phyloP scores from a whole-genome alignment of 306 rosid species.

The Fragaria nilgerrensis region DNA sequence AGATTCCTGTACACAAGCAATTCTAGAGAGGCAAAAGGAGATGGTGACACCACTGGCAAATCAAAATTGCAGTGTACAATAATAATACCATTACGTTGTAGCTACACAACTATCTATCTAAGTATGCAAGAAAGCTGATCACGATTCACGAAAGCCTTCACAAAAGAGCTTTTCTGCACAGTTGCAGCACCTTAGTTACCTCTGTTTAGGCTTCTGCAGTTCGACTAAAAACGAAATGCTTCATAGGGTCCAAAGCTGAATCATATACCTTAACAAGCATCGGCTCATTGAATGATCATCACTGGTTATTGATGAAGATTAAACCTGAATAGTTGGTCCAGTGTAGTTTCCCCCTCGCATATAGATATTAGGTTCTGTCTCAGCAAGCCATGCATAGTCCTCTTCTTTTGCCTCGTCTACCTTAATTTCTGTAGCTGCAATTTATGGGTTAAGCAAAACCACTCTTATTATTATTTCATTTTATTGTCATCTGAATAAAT shows the following conservation, averaged over 20 bases:
- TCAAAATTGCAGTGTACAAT: background rate
- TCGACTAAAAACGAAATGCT: background rate
- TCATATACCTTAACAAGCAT: background rate
- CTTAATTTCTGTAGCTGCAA: conserved; percentile 45
- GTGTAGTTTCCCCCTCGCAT: conserved; percentile 73
- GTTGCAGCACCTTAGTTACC: background rate
- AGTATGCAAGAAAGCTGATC: background rate
- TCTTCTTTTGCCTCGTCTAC: conserved; percentile 51
- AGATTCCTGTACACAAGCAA: background rate
- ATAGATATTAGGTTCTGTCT: conserved; percentile 67
- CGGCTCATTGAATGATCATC: background rate
- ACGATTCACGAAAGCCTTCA: background rate
- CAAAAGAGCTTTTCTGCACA: background rate
- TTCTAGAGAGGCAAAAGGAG: background rate
- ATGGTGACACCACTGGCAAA: background rate
- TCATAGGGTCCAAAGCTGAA: background rate
- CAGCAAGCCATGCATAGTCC: conserved; percentile 88
- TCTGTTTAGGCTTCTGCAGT: conserved; percentile 7
- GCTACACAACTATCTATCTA: background rate
- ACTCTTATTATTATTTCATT: background rate
- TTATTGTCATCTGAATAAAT: background rate
- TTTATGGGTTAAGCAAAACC: conserved; percentile 18
- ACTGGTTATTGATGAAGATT: conserved; percentile 26
- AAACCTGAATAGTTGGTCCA: conserved; percentile 66
- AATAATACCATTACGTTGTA: background rate